Base-by-base conservation (phyloP, 2,329 filamentous ascomycete species). In the Arthrobotrys sinensis region DNA sequence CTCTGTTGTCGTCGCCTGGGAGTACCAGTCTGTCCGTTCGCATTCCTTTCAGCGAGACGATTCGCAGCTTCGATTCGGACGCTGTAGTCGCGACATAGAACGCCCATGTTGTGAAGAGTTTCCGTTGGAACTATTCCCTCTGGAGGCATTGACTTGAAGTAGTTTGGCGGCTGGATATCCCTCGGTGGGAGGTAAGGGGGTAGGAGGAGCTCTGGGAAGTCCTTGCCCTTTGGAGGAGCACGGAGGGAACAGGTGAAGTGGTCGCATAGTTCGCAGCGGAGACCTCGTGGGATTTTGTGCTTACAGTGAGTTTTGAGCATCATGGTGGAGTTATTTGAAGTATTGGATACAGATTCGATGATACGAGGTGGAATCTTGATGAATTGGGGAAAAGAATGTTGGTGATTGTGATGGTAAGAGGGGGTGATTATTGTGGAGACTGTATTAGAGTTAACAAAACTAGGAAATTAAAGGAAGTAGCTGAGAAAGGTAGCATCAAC, bases 171-270 rank as follows among this genome's bases (percentile, higher is more conserved):
- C 10, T 40, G 40, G 24, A 78, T 70, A 4, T 36, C n/a, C 34
- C 75, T 40, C 11, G 75, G 60, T 4, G 48, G 43, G 14, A 78
- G 75, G 40, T 78, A 78, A 6, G 75, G 75, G 1, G 75, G 75
- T 24, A 78, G 50, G 7, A 78, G 67, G 14, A 78, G 67, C 38
- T 78, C 75, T 24, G 75, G 75, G 21, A 72, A 78, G 34, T 78
- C 75, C 16, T 64, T 52, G 1, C 36, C 67, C 32, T 48, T 43
- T n/a, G 67, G 62, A 21, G 75, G 75, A 4, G 24, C 12, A 3
- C 67, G 67, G 7, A 78, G 53, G 10, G 75, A 78, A 19, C 67
- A 52, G 38, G 71, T 64, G 50, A 78, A 78, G 53, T 71, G 57
- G 40, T 72, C 63, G 46, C 75, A 78, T 14, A 63, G 34, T 16